These are phyloP conservation scores for Trichomonas gallinae DNA, from an alignment of 208 protist species.

Conservation along the genomic window DNA sequence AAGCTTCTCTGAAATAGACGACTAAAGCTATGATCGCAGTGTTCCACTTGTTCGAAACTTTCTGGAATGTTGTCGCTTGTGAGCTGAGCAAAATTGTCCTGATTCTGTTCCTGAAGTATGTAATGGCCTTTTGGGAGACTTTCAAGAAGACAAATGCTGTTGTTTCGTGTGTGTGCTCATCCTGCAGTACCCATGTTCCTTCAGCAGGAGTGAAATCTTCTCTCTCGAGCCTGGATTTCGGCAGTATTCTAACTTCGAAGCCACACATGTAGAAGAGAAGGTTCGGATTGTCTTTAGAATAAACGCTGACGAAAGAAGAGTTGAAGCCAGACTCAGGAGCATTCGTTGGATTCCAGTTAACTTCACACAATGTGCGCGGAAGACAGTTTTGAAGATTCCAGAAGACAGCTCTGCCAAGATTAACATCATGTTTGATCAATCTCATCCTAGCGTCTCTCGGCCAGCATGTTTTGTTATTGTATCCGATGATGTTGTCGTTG, in stretches of 20 bases:
- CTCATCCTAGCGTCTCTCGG: slow-evolving; percentile 96
- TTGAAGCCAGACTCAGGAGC: slow-evolving; percentile 83
- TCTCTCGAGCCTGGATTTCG: slow-evolving; percentile 66
- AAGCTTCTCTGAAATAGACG: slow-evolving; percentile 98
- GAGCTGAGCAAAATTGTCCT: slow-evolving; percentile 97
- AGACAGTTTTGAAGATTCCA: slow-evolving; percentile 97
- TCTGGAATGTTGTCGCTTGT: slow-evolving; percentile 98
- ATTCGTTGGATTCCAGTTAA: slow-evolving; percentile 36
- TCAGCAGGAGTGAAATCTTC: slow-evolving; percentile 73
- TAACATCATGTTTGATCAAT: slow-evolving; percentile 98
- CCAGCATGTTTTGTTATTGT: slow-evolving; percentile 99
- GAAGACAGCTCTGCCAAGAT: slow-evolving; percentile 95
- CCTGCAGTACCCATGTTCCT: slow-evolving; percentile 96
- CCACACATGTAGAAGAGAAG: slow-evolving; percentile 97
- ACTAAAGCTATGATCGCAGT: slow-evolving; percentile 96
- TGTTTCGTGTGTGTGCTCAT: slow-evolving; percentile 90
- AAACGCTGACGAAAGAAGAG: slow-evolving; percentile 95
- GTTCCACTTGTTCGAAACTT: slow-evolving; percentile 99
- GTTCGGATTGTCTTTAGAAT: slow-evolving; percentile 99
- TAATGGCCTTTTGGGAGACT: slow-evolving; percentile 78
- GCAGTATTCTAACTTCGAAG: slow-evolving; percentile 79
- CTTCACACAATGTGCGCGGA: slow-evolving; percentile 53
- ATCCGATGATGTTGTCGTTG: slow-evolving; percentile 98
- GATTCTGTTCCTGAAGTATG: slow-evolving; percentile 92
- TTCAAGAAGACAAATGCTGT: slow-evolving; percentile 95